Evolutionary conservation across 2,329 filamentous ascomycete species (phyloP).

Genomic region (Penicillium rolfsii): DNA sequence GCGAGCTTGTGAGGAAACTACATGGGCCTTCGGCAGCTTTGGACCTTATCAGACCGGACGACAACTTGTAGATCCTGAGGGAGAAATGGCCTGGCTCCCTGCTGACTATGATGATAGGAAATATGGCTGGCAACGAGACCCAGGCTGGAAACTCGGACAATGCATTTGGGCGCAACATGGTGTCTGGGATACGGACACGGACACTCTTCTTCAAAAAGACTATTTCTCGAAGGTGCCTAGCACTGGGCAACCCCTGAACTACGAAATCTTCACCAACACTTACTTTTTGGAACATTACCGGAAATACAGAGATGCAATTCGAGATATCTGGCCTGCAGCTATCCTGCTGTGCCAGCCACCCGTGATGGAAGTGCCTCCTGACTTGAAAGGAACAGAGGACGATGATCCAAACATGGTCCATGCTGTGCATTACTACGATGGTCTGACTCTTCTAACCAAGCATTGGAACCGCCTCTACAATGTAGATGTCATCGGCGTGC

Average conservation of each 20-base stretch:
- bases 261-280: slow-evolving; percentile 83
- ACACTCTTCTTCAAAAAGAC: slow-evolving; percentile 77
- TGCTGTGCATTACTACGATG: slow-evolving; percentile 94
- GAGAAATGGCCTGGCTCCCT: slow-evolving; percentile 81
- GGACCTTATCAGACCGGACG: slow-evolving; percentile 89
- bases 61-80: slow-evolving; percentile 82
- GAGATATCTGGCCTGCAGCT: slow-evolving; percentile 73
- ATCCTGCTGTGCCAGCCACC: slow-evolving; percentile 92
- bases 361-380: slow-evolving; percentile 86
- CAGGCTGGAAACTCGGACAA: slow-evolving; percentile 88
- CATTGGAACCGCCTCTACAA: slow-evolving; percentile 98
- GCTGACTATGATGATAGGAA: slow-evolving; percentile 79
- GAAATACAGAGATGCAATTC: slow-evolving; percentile 73
- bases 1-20: slow-evolving; percentile 83
- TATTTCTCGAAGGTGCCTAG: slow-evolving; percentile 82
- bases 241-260: slow-evolving; percentile 74
- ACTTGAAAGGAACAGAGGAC: slow-evolving; percentile 82
- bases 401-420: slow-evolving; percentile 91
- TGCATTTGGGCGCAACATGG: slow-evolving; percentile 97
- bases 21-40: slow-evolving; percentile 90
- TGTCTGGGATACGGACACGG: slow-evolving; percentile 82
- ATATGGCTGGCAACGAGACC: slow-evolving; percentile 88
- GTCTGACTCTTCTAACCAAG: slow-evolving; percentile 94
- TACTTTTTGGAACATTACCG: slow-evolving; percentile 90
- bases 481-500: slow-evolving; percentile 88